Evolutionary conservation across 1,284 basidiomycete species (phyloP).

Genomic region (Macrocystidia cucumis): DNA sequence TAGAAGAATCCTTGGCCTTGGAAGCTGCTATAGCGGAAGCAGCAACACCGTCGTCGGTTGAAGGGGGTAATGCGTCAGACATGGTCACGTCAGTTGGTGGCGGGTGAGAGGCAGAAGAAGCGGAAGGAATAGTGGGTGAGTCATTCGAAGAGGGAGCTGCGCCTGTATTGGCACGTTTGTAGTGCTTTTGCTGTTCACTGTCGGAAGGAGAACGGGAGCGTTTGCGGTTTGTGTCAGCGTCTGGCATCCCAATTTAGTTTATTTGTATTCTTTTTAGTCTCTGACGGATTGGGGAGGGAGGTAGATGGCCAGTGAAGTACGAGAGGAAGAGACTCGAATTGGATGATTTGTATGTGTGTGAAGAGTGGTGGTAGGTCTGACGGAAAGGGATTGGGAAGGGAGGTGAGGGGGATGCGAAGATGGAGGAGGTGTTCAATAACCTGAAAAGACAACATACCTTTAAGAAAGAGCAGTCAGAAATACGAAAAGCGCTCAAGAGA

Average conservation of each 20-base stretch:
- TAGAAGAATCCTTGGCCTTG: constrained; percentile 31
- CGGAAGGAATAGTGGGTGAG: constrained; percentile 37
- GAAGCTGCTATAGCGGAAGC: constrained; percentile 43
- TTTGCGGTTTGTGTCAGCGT: constrained; percentile 74
- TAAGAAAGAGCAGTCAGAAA: constrained; percentile 1
- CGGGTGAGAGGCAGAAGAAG: constrained; percentile 32
- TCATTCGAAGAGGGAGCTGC: constrained; percentile 52
- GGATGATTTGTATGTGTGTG: constrained; percentile 17
- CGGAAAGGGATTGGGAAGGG: constrained; percentile 29
- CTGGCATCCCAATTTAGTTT: constrained; percentile 64
- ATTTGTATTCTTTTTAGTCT: constrained; percentile 32
- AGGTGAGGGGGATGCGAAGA: constrained; percentile 38
- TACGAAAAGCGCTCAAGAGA: constrained; percentile 1
- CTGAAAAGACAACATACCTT: constrained; percentile 26
- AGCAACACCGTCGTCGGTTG: constrained; percentile 45
- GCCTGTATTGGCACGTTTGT: constrained; percentile 80
- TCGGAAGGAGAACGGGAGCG: constrained; percentile 81
- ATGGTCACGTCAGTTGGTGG: constrained; percentile 54
- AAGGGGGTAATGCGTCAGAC: constrained; percentile 37
- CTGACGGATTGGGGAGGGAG: constrained; percentile 31
- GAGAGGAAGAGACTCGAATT: constrained; percentile 26
- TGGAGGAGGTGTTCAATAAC: constrained; percentile 24
- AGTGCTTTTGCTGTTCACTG: constrained; percentile 66
- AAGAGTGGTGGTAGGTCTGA: constrained; percentile 25
- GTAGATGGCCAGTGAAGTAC: constrained; percentile 29